These are phyloP conservation scores for Sorghum bicolor DNA, from an alignment of 176 grass and related monocot species.

Conservation along the genomic window Sorghum_bicolor_NCBIv3 NC_012872.2:67870501-67871000, in stretches of 20 bases:
- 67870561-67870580: neutral
- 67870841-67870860: no score
- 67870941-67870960: neutral
- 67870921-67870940: neutral
- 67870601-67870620: neutral
- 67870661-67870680: neutral
- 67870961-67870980: neutral
- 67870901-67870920: neutral
- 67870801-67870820: no score
- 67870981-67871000: neutral
- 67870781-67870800: no score
- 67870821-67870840: no score
- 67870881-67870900: no score
- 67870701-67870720: neutral
- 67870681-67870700: neutral
- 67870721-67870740: no score
- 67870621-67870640: neutral
- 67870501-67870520: no score
- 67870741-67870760: no score
- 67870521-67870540: neutral
- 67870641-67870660: neutral
- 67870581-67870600: neutral
- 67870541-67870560: neutral
- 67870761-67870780: no score
- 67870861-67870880: no score